Evolutionary conservation across 2,329 filamentous ascomycete genomes (phyloP).

Genomic region (Aureobasidium sp.): DNA sequence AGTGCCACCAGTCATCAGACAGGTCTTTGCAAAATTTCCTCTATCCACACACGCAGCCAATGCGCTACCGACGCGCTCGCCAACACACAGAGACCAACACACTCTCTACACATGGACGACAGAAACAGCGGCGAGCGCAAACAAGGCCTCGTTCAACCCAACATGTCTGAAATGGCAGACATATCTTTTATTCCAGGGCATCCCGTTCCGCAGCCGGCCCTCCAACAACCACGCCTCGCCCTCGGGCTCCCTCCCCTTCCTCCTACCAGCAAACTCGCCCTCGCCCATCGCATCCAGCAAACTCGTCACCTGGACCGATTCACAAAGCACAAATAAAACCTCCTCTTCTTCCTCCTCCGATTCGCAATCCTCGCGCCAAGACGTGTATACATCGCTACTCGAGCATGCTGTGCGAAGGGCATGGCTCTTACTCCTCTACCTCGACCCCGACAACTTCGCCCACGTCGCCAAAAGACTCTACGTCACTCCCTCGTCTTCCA

Average conservation of each 20-base stretch:
- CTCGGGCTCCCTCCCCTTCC: conserved; percentile 78
- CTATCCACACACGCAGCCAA: conserved; percentile 69
- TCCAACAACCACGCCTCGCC: conserved; percentile 94
- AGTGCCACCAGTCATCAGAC: conserved; percentile 69
- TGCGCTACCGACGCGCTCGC: conserved; percentile 60
- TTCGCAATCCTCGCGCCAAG: conserved; percentile 37
- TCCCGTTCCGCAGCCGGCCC: conserved; percentile 59
- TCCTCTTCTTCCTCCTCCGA: background rate
- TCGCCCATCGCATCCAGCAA: conserved; percentile 53
- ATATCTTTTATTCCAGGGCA: conserved; percentile 68
- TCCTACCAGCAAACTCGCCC: conserved; percentile 50
- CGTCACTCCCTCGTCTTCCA: conserved; percentile 55
- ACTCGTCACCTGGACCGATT: conserved; percentile 58
- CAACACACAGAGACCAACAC: conserved; percentile 41
- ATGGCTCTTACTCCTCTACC: conserved; percentile 82
- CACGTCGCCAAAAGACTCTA: conserved; percentile 66
- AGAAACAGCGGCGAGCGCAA: conserved; percentile 52
- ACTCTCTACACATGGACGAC: conserved; percentile 73
- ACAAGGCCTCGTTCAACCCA: conserved; percentile 78
- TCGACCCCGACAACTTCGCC: conserved; percentile 59
- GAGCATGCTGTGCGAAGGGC: conserved; percentile 73
- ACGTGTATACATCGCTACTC: conserved; percentile 72
- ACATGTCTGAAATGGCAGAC: conserved; percentile 96
- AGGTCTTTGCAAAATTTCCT: conserved; percentile 78
- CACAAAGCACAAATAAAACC: background rate